Percentiles rank a stretch among this genome's conserved stretches.
These are phyloP conservation scores for Melastoma candidum DNA, from an alignment of 441 rosid species.

Conservation along the genomic window DNA sequence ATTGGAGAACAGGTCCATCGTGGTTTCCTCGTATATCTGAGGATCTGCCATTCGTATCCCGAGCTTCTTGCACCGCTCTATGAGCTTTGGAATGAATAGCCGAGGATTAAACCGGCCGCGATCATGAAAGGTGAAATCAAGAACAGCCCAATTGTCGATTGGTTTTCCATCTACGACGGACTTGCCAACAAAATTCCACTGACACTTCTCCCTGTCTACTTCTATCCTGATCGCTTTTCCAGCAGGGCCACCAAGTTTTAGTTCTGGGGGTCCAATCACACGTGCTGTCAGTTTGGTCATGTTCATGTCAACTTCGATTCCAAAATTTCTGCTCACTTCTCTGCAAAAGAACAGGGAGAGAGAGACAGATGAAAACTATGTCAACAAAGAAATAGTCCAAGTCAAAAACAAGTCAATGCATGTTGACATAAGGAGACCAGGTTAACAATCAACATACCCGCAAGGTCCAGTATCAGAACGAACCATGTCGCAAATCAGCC, in stretches of 20 bases:
- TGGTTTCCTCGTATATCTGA: constrained; percentile 18
- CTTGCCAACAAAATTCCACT: constrained; percentile 67
- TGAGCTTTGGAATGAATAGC: constrained; percentile 32
- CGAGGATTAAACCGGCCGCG: constrained; percentile 8
- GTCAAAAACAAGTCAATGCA: background rate
- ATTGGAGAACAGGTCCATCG: constrained; percentile 39
- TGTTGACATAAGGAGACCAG: too few species aligned
- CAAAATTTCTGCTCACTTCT: constrained; percentile 37
- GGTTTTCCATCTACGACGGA: constrained; percentile 60
- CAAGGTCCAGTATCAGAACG: constrained; percentile 42
- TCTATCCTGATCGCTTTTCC: constrained; percentile 32
- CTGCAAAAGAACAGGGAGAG: constrained; percentile 24
- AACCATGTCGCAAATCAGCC: constrained; percentile 38
- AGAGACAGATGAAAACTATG: constrained; percentile 1
- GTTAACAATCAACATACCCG: constrained; percentile 32
- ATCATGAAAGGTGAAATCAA: constrained; percentile 48
- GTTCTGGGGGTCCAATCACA: constrained; percentile 59
- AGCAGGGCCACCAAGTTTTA: constrained; percentile 34
- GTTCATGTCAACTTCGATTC: constrained; percentile 41
- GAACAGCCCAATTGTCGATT: constrained; percentile 55
- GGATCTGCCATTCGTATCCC: constrained; percentile 55
- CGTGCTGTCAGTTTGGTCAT: constrained; percentile 66
- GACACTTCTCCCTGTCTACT: constrained; percentile 55
- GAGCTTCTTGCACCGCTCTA: constrained; percentile 36
- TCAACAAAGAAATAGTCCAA: background rate